Percentiles rank a stretch among this genome's conserved stretches.
phyloP scores from a whole-genome alignment of 2,329 filamentous ascomycete genomes.

The Ceratocystis lukuohia region DNA sequence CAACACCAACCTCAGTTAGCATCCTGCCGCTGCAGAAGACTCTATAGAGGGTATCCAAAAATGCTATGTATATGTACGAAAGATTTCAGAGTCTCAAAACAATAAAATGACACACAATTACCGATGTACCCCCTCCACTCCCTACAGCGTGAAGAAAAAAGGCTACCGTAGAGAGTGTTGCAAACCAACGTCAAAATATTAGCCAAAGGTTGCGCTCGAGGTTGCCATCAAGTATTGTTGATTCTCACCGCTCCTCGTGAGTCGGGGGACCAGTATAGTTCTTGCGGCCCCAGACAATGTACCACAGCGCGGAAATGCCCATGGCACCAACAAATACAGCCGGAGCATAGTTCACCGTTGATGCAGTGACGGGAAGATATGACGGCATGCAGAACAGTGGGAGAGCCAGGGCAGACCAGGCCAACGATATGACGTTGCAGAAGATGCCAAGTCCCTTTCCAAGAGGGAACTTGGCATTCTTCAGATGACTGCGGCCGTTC shows the following conservation, averaged over 20 bases:
- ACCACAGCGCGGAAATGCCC: slow-evolving; percentile 49
- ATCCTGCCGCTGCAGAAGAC: neutral
- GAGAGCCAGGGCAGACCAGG: slow-evolving; percentile 54
- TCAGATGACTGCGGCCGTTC: slow-evolving; percentile 45
- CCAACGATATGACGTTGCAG: slow-evolving; percentile 51
- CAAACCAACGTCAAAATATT: neutral
- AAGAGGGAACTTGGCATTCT: slow-evolving; percentile 45
- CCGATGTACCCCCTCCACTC: neutral
- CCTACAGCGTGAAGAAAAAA: too few species aligned
- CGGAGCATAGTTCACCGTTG: slow-evolving; percentile 58
- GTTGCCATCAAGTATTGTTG: neutral
- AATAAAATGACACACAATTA: neutral
- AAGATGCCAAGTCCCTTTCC: slow-evolving; percentile 43
- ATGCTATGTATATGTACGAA: neutral
- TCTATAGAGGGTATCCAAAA: slow-evolving; percentile 2
- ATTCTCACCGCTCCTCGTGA: slow-evolving; percentile 20
- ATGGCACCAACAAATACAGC: slow-evolving; percentile 59
- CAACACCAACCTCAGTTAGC: neutral
- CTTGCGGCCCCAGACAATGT: slow-evolving; percentile 54
- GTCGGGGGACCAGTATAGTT: slow-evolving; percentile 53
- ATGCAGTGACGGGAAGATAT: slow-evolving; percentile 43
- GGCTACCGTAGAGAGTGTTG: neutral
- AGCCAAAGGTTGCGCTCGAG: neutral
- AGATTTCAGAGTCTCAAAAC: neutral
- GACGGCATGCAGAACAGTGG: slow-evolving; percentile 65